These are phyloP conservation scores for Aspergillus hiratsukae DNA, from an alignment of 2,329 filamentous ascomycete species.

Conservation along the genomic window DNA sequence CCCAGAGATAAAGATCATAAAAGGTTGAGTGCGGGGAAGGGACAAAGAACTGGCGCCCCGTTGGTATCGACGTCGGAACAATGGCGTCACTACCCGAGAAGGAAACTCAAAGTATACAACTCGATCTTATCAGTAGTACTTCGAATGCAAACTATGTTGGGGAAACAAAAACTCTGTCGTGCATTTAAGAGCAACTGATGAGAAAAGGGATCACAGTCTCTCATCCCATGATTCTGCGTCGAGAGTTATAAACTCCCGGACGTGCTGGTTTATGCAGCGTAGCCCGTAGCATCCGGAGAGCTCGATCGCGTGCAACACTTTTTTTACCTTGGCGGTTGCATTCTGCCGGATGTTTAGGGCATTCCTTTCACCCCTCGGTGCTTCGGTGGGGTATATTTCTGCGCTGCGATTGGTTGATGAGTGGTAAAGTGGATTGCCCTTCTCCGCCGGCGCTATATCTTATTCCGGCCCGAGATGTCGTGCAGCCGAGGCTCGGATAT, in stretches of 20 bases:
- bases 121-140: background rate
- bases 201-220: background rate
- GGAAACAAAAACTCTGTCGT: background rate
- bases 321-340: background rate
- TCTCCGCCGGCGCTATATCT: slow-evolving; percentile 6
- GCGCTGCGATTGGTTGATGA: background rate
- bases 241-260: slow-evolving; percentile 11
- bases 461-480: slow-evolving; percentile 10
- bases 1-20: background rate
- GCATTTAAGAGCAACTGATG: background rate
- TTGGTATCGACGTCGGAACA: background rate
- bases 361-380: background rate
- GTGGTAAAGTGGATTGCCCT: background rate
- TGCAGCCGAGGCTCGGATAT: slow-evolving; percentile 10
- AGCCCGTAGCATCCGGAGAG: slow-evolving; percentile 34
- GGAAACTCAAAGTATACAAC: background rate
- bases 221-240: background rate
- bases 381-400: background rate
- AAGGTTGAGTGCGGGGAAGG: background rate
- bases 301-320: background rate
- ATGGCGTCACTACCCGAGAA: slow-evolving; percentile 17
- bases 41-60: background rate
- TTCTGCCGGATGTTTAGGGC: slow-evolving; percentile 14
- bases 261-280: slow-evolving; percentile 44
- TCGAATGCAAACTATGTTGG: background rate